phyloP scores from a whole-genome alignment of 495 filamentous ascomycete species.

The Penicillium dipodomyicola region DNA sequence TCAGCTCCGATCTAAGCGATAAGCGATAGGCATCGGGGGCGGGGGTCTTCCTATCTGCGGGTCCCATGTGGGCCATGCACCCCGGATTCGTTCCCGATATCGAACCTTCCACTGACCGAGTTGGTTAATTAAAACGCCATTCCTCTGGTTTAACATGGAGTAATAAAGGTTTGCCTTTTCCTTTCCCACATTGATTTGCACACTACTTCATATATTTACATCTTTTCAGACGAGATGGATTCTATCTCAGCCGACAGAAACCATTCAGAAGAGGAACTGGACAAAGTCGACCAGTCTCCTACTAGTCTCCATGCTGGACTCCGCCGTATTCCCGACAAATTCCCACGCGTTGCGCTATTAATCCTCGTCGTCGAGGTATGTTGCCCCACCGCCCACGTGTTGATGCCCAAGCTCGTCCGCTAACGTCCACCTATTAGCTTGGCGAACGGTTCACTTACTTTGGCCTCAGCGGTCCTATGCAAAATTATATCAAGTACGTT shows the following conservation, averaged over 20 bases:
- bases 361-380: constrained; percentile 10
- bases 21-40: background rate
- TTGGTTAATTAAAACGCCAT: constrained; percentile 3
- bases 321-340: constrained; percentile 9
- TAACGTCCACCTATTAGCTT: constrained; percentile 3
- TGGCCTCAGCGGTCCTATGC: constrained; percentile 17
- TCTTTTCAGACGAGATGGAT: constrained; percentile 1
- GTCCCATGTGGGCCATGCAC: background rate
- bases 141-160: background rate
- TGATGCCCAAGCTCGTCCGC: background rate
- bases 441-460: constrained; percentile 13
- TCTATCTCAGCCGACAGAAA: background rate
- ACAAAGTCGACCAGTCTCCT: background rate
- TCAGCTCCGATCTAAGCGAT: constrained; percentile 4
- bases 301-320: background rate
- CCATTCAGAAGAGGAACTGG: background rate
- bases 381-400: background rate
- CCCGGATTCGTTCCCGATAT: background rate
- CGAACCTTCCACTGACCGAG: background rate
- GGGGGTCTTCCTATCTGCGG: constrained; percentile 8
- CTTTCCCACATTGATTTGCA: too few relatives aligned
- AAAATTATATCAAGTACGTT: constrained; percentile 21
- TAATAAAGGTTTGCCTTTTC: background rate
- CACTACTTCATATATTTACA: background rate
- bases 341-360: constrained; percentile 2